Percentiles rank a stretch among this genome's conserved stretches.
Conservation (phyloP, 1,284 basidiomycete species). For the Rhodotorula glutinis region DNA sequence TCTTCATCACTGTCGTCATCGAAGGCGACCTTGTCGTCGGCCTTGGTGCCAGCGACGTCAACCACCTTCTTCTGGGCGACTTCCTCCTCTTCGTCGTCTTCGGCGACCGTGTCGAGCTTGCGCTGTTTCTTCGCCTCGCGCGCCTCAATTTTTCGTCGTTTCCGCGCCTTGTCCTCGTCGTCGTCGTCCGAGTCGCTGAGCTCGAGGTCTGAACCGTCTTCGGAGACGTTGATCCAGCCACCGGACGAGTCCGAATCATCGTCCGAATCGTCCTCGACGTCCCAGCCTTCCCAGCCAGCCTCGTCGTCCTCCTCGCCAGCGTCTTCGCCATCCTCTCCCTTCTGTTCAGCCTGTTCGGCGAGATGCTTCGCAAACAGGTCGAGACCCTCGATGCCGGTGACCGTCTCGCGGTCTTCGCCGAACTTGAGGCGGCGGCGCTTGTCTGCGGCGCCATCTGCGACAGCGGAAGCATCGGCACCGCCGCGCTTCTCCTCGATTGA, state of each 20-base stretch:
- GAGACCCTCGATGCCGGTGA: conserved; percentile 83
- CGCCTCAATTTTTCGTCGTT: conserved; percentile 19
- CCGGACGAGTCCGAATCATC: conserved; percentile 62
- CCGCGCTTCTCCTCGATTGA: conserved; percentile 13
- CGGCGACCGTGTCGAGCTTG: conserved; percentile 41
- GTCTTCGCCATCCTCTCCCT: conserved; percentile 48
- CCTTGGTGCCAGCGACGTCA: conserved; percentile 18
- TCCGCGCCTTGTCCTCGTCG: conserved; percentile 34
- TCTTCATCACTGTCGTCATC: conserved; percentile 2
- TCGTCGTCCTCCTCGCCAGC: conserved; percentile 62
- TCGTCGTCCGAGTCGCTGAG: conserved; percentile 40
- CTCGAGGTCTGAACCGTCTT: conserved; percentile 58
- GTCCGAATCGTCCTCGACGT: conserved; percentile 72
- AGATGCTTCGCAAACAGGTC: conserved; percentile 83
- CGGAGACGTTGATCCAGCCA: conserved; percentile 82
- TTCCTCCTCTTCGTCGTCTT: conserved; percentile 31
- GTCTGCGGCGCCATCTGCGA: conserved; percentile 8
- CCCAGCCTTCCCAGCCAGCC: conserved; percentile 86
- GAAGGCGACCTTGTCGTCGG: conserved; percentile 11
- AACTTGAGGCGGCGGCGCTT: conserved; percentile 59
- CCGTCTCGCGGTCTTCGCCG: conserved; percentile 68
- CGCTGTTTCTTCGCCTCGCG: conserved; percentile 32
- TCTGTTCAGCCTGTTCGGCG: conserved; percentile 52
- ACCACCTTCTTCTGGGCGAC: conserved; percentile 8
- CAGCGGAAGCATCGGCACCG: conserved; percentile 43